A percentile compares a stretch with the other conserved stretches of the same genome.
Conservation (phyloP, 345 rosid species). For the Populus tremula region DNA sequence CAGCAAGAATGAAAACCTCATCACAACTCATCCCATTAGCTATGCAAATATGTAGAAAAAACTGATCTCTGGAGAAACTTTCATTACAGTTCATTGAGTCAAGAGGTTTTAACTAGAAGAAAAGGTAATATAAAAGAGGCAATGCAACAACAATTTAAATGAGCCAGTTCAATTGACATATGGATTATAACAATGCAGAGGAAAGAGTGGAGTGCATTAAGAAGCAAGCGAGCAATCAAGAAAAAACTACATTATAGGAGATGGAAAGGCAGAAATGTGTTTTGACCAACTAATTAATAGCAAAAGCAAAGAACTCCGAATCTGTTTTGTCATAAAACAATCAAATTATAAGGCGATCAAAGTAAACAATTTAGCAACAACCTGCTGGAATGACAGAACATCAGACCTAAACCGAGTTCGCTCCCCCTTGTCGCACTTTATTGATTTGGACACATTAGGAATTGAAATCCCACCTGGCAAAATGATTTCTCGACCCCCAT, state of each 20-base stretch:
- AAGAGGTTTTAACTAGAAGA: too few species aligned
- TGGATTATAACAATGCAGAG: background rate
- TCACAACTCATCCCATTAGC: background rate
- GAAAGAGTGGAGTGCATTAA: background rate
- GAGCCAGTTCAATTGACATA: background rate
- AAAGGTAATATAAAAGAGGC: background rate
- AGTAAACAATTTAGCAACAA: conserved; percentile 15
- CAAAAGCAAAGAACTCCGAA: background rate
- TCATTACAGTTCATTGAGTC: background rate
- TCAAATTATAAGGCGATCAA: background rate
- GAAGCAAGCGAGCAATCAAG: background rate
- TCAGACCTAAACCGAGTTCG: conserved; percentile 80
- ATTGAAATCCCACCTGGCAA: conserved; percentile 84
- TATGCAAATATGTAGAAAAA: background rate
- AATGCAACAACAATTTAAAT: background rate
- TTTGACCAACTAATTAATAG: background rate
- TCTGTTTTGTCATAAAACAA: background rate
- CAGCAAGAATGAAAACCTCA: background rate
- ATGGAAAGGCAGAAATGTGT: background rate
- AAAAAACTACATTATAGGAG: background rate
- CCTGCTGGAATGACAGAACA: conserved; percentile 90
- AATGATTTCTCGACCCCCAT: conserved; percentile 52
- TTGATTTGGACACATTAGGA: conserved; percentile 69
- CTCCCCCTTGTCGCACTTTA: conserved; percentile 95
- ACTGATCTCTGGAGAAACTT: background rate